Evolutionary conservation across 768 basidiomycete species (phyloP).

Genomic region (Xanthoconium stramineum): DNA sequence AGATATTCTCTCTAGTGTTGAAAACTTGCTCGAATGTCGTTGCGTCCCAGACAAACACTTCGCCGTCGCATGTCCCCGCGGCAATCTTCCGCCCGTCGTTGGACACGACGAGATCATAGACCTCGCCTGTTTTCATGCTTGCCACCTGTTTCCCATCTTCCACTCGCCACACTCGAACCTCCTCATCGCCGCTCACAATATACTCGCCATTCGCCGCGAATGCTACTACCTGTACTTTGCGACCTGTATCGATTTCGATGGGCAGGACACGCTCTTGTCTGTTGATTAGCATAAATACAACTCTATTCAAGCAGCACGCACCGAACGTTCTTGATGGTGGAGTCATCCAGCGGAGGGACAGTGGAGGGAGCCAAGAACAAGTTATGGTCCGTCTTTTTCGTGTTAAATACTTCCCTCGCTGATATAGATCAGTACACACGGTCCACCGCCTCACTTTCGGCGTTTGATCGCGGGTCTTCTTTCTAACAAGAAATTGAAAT

Average conservation of each 20-base stretch:
- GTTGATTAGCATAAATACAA: neutral
- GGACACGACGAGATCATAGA: neutral
- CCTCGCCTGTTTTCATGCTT: neutral
- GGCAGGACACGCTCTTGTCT: neutral
- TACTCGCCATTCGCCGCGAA: neutral
- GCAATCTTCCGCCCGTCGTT: neutral
- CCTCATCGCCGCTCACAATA: neutral
- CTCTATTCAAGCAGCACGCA: neutral
- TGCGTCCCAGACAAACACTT: neutral
- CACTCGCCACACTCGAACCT: neutral
- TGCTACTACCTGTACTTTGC: neutral
- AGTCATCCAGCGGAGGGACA: neutral
- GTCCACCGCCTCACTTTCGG: too few relatives aligned
- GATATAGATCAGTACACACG: too few relatives aligned
- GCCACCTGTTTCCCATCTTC: neutral
- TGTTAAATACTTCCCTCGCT: too few relatives aligned
- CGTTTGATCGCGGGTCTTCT: too few relatives aligned
- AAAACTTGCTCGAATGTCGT: neutral
- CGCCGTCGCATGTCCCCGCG: neutral
- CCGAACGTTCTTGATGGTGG: neutral
- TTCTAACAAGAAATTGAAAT: too few relatives aligned
- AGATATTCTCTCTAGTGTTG: too few relatives aligned
- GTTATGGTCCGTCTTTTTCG: too few relatives aligned
- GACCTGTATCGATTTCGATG: neutral
- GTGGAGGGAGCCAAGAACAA: too few relatives aligned